These are phyloP conservation scores for Candida ipomoeae DNA, from an alignment of 805 yeast genomes.

Conservation along the genomic window DNA sequence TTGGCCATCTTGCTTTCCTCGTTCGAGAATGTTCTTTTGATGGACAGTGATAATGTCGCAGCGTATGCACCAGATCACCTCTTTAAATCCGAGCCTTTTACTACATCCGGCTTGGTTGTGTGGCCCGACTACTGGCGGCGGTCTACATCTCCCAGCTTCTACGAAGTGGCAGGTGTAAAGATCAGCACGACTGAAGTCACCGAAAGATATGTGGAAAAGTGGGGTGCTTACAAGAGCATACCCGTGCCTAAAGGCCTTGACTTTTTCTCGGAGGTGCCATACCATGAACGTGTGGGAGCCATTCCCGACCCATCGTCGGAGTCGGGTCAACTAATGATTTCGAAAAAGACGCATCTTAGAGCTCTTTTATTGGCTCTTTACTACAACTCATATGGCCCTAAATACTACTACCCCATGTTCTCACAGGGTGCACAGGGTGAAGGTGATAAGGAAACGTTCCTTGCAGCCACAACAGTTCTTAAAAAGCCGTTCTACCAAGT, in stretches of 20 bases:
- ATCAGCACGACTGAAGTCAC: constrained; percentile 25
- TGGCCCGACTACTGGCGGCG: constrained; percentile 94
- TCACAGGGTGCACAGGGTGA: constrained; percentile 57
- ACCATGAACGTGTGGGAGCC: constrained; percentile 63
- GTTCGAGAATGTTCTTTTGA: constrained; percentile 64
- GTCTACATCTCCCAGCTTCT: constrained; percentile 70
- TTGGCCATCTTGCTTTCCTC: constrained; percentile 41
- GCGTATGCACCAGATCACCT: constrained; percentile 58
- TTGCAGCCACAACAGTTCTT: constrained; percentile 60
- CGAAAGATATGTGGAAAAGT: constrained; percentile 31
- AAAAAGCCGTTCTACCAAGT: constrained; percentile 52
- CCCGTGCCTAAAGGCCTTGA: constrained; percentile 7
- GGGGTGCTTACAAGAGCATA: constrained; percentile 12
- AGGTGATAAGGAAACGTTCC: constrained; percentile 77
- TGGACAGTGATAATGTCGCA: constrained; percentile 78
- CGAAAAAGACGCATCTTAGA: constrained; percentile 53
- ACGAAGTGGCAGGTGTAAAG: constrained; percentile 58
- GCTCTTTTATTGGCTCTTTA: constrained; percentile 58
- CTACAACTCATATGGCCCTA: constrained; percentile 54
- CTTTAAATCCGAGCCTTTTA: constrained; percentile 56
- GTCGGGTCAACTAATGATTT: constrained; percentile 61
- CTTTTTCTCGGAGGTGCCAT: constrained; percentile 31
- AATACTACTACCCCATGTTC: constrained; percentile 39
- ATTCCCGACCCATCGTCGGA: constrained; percentile 68
- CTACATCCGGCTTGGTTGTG: constrained; percentile 48